These are phyloP conservation scores for Neohortaea acidophila DNA, from an alignment of 495 filamentous ascomycete genomes.

Conservation along the genomic window DNA sequence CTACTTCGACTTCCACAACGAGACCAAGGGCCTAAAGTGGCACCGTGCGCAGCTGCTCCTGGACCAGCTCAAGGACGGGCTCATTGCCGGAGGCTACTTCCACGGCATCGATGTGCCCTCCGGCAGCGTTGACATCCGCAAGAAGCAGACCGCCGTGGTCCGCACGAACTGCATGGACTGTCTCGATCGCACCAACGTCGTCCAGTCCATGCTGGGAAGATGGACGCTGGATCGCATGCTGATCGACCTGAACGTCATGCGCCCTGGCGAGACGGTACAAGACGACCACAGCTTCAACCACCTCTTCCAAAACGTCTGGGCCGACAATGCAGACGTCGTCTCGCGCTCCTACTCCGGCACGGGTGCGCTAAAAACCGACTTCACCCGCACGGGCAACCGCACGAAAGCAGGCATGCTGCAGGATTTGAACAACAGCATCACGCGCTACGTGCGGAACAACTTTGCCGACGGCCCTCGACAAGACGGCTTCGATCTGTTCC, in stretches of 20 bases:
- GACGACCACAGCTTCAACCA: slow-evolving; percentile 66
- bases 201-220: slow-evolving; percentile 87
- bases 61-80: slow-evolving; percentile 56
- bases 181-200: slow-evolving; percentile 91
- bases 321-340: slow-evolving; percentile 92
- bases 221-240: slow-evolving; percentile 78
- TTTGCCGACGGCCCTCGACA: slow-evolving; percentile 85
- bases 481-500: slow-evolving; percentile 87
- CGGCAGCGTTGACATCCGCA: slow-evolving; percentile 61
- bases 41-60: slow-evolving; percentile 77
- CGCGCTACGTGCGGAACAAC: slow-evolving; percentile 77
- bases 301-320: slow-evolving; percentile 91
- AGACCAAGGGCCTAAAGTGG: slow-evolving; percentile 89
- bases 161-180: slow-evolving; percentile 99
- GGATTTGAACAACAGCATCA: slow-evolving; percentile 68
- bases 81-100: slow-evolving; percentile 75
- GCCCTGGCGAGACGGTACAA: slow-evolving; percentile 49
- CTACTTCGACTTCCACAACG: slow-evolving; percentile 97
- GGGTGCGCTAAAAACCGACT: slow-evolving; percentile 89
- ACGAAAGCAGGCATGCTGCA: slow-evolving; percentile 68
- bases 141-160: slow-evolving; percentile 69
- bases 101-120: slow-evolving; percentile 74
- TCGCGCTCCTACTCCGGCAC: slow-evolving; percentile 86
- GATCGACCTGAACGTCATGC: slow-evolving; percentile 60
- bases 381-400: slow-evolving; percentile 75